Conservation (phyloP, 129 eudicot species). For the Kitagawia praeruptora region DNA sequence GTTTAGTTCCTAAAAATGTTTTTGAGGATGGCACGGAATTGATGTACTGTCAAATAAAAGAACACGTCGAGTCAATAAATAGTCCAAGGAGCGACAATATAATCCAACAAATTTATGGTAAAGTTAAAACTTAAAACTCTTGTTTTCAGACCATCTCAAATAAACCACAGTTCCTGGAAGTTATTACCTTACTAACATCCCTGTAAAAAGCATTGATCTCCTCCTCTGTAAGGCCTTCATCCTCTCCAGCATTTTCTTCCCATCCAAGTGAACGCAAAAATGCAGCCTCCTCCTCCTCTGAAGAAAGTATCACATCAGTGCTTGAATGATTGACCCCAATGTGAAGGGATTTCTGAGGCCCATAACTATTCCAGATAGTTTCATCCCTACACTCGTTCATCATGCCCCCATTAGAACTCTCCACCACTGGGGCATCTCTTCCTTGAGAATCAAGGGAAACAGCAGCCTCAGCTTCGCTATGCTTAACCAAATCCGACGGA, state of each 20-base stretch:
- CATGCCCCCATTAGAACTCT: slow-evolving; percentile 18
- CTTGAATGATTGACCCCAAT: slow-evolving; percentile 31
- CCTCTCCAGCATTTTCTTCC: slow-evolving; percentile 80
- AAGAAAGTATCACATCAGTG: slow-evolving; percentile 24
- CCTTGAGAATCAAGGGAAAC: slow-evolving; percentile 19
- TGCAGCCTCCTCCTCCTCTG: slow-evolving; percentile 90
- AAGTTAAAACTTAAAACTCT: neutral
- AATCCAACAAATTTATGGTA: neutral
- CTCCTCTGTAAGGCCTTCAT: slow-evolving; percentile 84
- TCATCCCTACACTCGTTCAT: slow-evolving; percentile 24
- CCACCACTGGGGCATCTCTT: slow-evolving; percentile 11
- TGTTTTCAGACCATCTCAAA: neutral
- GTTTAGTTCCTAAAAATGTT: slow-evolving; percentile 36
- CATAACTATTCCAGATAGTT: slow-evolving; percentile 25
- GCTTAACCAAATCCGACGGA: slow-evolving; percentile 26
- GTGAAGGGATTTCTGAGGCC: slow-evolving; percentile 11
- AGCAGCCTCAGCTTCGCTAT: slow-evolving; percentile 27
- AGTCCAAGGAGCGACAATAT: neutral
- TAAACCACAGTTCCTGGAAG: neutral
- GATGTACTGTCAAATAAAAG: slow-evolving; percentile 42
- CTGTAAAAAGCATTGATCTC: slow-evolving; percentile 73
- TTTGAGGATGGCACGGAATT: slow-evolving; percentile 39
- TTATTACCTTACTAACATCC: slow-evolving; percentile 50
- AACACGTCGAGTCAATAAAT: neutral
- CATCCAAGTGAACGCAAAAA: slow-evolving; percentile 81